Percentiles rank a stretch among this genome's conserved stretches.
These are phyloP conservation scores for Aaosphaeria arxii DNA, from an alignment of 2,329 filamentous ascomycete genomes.

Conservation along the genomic window DNA sequence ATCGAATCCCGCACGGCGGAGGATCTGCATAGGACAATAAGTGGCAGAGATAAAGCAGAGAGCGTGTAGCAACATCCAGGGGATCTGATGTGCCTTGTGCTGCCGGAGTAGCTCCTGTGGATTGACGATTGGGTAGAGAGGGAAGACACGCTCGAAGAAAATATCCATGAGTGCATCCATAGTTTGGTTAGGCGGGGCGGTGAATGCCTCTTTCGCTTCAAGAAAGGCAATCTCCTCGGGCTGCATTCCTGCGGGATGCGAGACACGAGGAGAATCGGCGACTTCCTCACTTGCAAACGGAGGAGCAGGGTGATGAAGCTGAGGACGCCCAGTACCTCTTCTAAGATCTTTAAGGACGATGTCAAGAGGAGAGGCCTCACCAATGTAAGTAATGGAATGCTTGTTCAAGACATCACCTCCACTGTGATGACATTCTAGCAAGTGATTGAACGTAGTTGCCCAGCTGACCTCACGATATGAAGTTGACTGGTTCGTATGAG, in stretches of 20 bases:
- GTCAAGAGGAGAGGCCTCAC: not conserved
- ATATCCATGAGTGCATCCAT: not conserved
- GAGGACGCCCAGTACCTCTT: not conserved
- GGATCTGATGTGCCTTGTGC: constrained; percentile 7
- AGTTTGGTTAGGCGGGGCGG: not conserved
- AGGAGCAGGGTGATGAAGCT: not conserved
- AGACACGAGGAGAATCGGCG: not conserved
- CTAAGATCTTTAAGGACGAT: not conserved
- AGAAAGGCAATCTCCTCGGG: not conserved
- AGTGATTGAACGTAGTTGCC: not conserved
- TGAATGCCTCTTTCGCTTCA: not conserved
- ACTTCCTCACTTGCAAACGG: not conserved
- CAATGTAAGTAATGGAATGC: not conserved
- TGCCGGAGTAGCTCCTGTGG: not conserved
- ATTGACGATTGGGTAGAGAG: not conserved
- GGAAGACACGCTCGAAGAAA: not conserved
- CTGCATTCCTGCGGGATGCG: not conserved
- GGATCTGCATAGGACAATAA: not conserved
- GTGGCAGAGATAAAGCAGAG: not conserved
- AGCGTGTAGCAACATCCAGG: not conserved
- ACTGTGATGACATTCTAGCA: not conserved
- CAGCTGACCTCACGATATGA: not conserved
- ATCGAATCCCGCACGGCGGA: not conserved
- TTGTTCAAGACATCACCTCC: not conserved
- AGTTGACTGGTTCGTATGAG: not conserved